Conservation (phyloP, 2,329 filamentous ascomycete species). For the Colletotrichum spinosum region DNA sequence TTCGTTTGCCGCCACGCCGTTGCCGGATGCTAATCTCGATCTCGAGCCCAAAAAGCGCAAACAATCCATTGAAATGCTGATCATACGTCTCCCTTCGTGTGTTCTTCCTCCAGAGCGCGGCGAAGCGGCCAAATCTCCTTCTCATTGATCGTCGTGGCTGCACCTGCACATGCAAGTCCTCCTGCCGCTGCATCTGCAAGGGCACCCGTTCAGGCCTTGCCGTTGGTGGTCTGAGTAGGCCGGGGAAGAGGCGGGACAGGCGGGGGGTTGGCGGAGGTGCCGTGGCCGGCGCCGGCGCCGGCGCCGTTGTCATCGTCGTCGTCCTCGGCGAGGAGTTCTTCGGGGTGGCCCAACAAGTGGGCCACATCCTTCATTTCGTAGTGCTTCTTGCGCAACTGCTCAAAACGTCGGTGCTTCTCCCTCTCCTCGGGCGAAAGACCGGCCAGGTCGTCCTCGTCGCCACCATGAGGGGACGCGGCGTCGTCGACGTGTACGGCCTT, state of each 20-base stretch:
- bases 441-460: conserved; percentile 66
- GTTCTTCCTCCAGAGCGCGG: conserved; percentile 7
- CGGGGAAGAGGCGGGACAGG: conserved; percentile 58
- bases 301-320: conserved; percentile 57
- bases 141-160: neutral
- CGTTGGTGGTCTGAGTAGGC: conserved; percentile 32
- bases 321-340: conserved; percentile 72
- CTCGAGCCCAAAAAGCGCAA: conserved; percentile 32
- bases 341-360: conserved; percentile 82
- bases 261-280: conserved; percentile 46
- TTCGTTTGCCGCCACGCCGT: conserved; percentile 35
- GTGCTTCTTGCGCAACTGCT: conserved; percentile 92
- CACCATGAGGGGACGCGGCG: conserved; percentile 63
- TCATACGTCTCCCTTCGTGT: conserved; percentile 20
- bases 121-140: neutral
- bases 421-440: conserved; percentile 77
- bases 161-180: neutral
- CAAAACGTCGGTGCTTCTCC: conserved; percentile 93
- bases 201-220: conserved; percentile 29
- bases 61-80: conserved; percentile 32
- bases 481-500: conserved; percentile 78
- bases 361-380: conserved; percentile 99
- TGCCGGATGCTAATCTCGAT: conserved; percentile 38
- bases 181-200: no score
- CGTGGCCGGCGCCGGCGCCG: conserved; percentile 58